Conservation (phyloP, 441 rosid genomes). For the Eutrema salsugineum region DNA sequence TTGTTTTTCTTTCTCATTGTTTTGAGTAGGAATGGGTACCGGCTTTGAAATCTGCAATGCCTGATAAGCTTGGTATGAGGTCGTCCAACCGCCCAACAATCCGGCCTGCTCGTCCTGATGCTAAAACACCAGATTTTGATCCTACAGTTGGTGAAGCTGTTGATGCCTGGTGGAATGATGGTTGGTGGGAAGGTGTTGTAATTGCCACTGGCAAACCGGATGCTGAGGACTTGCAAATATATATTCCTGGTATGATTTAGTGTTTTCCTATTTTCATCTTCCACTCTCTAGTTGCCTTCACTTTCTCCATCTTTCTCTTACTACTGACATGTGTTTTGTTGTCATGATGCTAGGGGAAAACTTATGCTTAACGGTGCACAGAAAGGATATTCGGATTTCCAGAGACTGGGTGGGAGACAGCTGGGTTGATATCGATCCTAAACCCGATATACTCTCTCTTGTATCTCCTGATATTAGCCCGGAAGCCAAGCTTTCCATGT, state of each 20-base stretch:
- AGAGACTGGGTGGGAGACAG: conserved; percentile 76
- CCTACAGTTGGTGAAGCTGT: conserved; percentile 65
- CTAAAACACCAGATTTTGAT: conserved; percentile 29
- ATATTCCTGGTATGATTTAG: conserved; percentile 66
- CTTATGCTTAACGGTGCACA: conserved; percentile 49
- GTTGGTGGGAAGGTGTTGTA: conserved; percentile 99
- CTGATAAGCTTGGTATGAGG: conserved; percentile 89
- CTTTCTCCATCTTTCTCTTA: neutral
- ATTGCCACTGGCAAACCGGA: conserved; percentile 33
- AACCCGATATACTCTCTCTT: conserved; percentile 58
- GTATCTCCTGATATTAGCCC: conserved; percentile 39
- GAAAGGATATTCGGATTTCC: conserved; percentile 65
- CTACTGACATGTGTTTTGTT: conserved; percentile 22
- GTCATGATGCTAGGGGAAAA: conserved; percentile 60
- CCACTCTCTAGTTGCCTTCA: neutral
- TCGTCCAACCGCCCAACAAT: conserved; percentile 62
- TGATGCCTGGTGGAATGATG: conserved; percentile 99
- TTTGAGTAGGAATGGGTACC: conserved; percentile 87
- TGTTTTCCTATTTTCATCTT: conserved; percentile 1
- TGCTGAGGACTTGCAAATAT: conserved; percentile 51
- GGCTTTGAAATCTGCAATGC: conserved; percentile 58
- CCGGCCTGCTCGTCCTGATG: conserved; percentile 62
- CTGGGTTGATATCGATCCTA: conserved; percentile 71
- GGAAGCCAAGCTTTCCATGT: conserved; percentile 47
- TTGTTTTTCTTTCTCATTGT: neutral